These are phyloP conservation scores for Diplotaxis tenuifolia DNA, from an alignment of 345 rosid genomes.

Conservation along the genomic window DNA sequence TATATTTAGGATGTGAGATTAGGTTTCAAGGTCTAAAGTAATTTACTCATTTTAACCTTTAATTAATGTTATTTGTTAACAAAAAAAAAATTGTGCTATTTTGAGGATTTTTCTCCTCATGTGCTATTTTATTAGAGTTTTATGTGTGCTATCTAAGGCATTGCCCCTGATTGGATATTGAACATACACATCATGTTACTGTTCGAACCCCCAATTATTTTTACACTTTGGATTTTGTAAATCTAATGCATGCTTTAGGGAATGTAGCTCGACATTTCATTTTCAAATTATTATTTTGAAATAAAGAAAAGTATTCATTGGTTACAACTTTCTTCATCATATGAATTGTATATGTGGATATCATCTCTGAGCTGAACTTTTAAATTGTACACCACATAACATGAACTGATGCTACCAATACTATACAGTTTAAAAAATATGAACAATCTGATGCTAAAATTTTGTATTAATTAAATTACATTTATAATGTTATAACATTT, in stretches of 20 bases:
- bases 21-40: neutral
- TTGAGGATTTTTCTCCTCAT: neutral
- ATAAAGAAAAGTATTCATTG: neutral
- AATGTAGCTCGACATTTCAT: neutral
- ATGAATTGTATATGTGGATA: neutral
- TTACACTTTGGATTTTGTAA: neutral
- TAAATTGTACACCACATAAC: neutral
- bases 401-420: neutral
- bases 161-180: neutral
- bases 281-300: no score
- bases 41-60: neutral
- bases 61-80: no score
- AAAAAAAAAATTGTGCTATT: neutral
- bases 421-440: neutral
- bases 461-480: neutral
- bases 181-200: neutral
- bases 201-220: neutral
- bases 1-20: neutral
- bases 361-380: neutral
- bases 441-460: neutral
- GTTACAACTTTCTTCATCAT: neutral
- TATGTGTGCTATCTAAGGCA: no score
- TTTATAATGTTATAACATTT: neutral
- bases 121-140: neutral
- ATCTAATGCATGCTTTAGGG: neutral